Evolutionary conservation across 2,329 filamentous ascomycete species (phyloP).

Genomic region (Alternaria conjuncta): DNA sequence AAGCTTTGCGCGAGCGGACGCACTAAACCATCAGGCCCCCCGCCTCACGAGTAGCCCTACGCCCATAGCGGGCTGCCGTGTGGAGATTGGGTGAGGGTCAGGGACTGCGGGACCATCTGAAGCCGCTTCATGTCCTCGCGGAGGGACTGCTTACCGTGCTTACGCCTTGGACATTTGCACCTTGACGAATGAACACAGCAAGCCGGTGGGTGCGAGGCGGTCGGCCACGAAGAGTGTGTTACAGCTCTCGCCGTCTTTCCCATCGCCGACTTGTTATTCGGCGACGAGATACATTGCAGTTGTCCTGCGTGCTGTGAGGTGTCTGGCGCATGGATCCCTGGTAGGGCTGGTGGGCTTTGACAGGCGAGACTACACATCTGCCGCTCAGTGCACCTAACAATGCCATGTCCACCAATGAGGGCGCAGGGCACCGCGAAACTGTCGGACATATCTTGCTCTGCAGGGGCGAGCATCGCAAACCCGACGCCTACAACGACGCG

Average conservation of each 20-base stretch:
- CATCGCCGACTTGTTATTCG: constrained; percentile 16
- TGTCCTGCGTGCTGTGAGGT: constrained; percentile 10
- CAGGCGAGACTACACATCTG: constrained; percentile 26
- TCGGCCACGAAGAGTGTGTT: constrained; percentile 13
- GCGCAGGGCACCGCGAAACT: constrained; percentile 6
- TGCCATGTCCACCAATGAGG: constrained; percentile 26
- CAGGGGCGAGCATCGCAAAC: constrained; percentile 22
- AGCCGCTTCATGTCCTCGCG: constrained; percentile 32
- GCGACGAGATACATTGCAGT: constrained; percentile 11
- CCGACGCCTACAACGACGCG: not conserved
- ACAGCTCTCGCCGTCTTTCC: constrained; percentile 7
- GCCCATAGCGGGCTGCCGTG: constrained; percentile 35
- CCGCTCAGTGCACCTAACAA: constrained; percentile 25
- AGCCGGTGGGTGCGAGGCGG: constrained; percentile 11
- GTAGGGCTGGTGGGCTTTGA: constrained; percentile 13
- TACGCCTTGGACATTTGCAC: constrained; percentile 34
- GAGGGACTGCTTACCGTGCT: constrained; percentile 44
- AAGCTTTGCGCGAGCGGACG: constrained; percentile 32
- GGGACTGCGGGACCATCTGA: constrained; percentile 29
- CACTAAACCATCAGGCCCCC: constrained; percentile 36
- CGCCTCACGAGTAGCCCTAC: constrained; percentile 28
- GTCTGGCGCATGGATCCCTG: constrained; percentile 10
- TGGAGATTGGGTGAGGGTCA: constrained; percentile 42
- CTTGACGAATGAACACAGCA: constrained; percentile 30
- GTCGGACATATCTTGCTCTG: constrained; percentile 17